phyloP scores from a whole-genome alignment of 2,329 filamentous ascomycete genomes.

The Aspergillus sp. region DNA sequence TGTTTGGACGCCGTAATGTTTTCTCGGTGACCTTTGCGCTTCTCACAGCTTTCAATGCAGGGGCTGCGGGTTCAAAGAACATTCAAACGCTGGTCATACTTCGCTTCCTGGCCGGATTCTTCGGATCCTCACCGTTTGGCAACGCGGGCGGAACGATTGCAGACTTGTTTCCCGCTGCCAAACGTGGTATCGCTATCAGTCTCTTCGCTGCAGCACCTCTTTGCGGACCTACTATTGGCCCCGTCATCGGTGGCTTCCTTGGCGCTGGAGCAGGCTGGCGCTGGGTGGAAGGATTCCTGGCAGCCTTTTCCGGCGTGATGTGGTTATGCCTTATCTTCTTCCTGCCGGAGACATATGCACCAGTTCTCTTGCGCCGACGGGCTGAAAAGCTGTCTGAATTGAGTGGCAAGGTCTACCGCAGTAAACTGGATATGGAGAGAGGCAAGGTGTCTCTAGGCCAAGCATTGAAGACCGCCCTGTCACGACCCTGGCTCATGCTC shows the following conservation, averaged over 20 bases:
- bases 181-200: conserved; percentile 62
- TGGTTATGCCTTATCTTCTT: conserved; percentile 44
- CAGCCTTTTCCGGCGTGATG: conserved; percentile 63
- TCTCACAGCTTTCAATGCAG: conserved; percentile 64
- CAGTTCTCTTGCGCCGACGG: conserved; percentile 54
- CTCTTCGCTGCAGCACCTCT: conserved; percentile 69
- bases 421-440: conserved; percentile 43
- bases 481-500: conserved; percentile 52
- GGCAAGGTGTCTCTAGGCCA: conserved; percentile 43
- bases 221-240: conserved; percentile 65
- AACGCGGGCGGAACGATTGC: conserved; percentile 65
- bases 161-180: conserved; percentile 58
- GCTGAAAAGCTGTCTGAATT: conserved; percentile 52
- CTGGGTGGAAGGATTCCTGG: conserved; percentile 67
- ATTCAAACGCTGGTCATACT: conserved; percentile 64
- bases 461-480: conserved; percentile 50
- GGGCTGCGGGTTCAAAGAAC: conserved; percentile 58
- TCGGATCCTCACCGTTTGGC: conserved; percentile 63
- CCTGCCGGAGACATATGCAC: conserved; percentile 48
- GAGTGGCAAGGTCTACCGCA: conserved; percentile 52
- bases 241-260: conserved; percentile 68
- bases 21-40: conserved; percentile 37
- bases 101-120: conserved; percentile 66
- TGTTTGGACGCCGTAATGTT: conserved; percentile 40
- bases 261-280: conserved; percentile 66